Evolutionary conservation across 148 eudicot genomes (phyloP), one percentile per base, ranked within the genome.

Genomic region (Fallopia convolvulus): DNA sequence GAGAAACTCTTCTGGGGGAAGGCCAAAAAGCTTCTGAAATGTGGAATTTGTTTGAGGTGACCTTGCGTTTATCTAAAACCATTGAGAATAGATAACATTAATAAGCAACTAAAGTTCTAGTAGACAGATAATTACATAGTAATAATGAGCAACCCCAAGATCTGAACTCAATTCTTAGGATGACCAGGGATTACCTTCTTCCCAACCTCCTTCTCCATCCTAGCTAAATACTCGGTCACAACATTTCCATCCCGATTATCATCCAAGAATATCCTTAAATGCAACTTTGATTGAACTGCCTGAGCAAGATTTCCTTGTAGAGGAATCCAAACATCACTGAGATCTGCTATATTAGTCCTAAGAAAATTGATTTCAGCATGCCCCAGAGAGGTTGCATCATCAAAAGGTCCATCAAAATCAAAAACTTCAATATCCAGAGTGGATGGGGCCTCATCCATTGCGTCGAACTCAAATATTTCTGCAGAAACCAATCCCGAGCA

Each of bases 351-450:
- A 82, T 90, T 95, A 79, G 83, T 83, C 83, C 85, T 95, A 44
- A 95, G 80, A 79, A 95, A 95, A 77, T 93, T 95, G 32, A 95
- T 91, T 87, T 95, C 94, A 72, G 88, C 84, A 80, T 89, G 91
- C 72, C 99, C 99, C 63, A 95, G 89, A 77, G 94, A 95, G 42
- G 85, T 88, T 76, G 99, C 93, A 83, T 95, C 97, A 78, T 90
- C 97, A 84, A 95, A 95, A 72, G 99, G 97, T 79, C 99, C 99
- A 83, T 95, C 97, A 85, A 95, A 95, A 89, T 95, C 97, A 83
- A 85, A 95, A 79, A 95, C 97, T 80, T 95, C 97, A 73, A 95
- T 86, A 58, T 89, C 97, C 82, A 95, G 81, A 78, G 90, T 80
- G 42, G 99, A 95, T 50, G 99, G 99, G 60, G 99, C 93, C 36